These are phyloP conservation scores for Zasmidium citrigriseum DNA, from an alignment of 2,329 filamentous ascomycete species.

Conservation along the genomic window DNA sequence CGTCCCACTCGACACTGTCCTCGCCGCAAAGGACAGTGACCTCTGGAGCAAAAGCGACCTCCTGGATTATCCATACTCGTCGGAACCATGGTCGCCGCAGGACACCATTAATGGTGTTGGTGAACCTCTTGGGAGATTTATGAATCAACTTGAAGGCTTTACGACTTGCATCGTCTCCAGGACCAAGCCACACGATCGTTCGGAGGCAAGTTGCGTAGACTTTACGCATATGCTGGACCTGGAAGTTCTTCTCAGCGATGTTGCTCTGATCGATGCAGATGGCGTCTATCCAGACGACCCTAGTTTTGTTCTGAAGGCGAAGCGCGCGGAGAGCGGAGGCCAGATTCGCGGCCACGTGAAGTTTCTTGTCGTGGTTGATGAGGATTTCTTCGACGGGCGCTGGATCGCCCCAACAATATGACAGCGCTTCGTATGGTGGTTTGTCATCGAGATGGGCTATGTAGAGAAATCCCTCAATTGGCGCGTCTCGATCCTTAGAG, in stretches of 20 bases:
- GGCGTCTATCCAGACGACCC: not conserved
- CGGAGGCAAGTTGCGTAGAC: not conserved
- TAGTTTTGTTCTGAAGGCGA: not conserved
- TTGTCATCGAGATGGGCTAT: not conserved
- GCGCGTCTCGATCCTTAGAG: not conserved
- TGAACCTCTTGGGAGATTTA: not conserved
- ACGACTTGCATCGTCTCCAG: not conserved
- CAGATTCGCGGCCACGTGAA: not conserved
- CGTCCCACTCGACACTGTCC: not conserved
- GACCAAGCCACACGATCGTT: not conserved
- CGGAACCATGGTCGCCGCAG: not conserved
- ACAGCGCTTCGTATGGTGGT: not conserved
- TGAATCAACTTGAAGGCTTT: not conserved
- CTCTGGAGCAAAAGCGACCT: not conserved
- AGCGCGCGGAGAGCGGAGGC: not conserved
- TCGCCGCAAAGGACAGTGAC: not conserved
- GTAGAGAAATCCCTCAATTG: not conserved
- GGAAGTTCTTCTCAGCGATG: not conserved
- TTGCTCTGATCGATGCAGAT: not conserved
- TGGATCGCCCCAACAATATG: not conserved
- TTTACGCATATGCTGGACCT: not conserved
- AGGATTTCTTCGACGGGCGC: not conserved
- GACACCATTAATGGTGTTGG: not conserved
- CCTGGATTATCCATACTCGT: not conserved
- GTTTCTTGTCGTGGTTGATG: not conserved